These are phyloP conservation scores for Funneliformis mosseae DNA, from an alignment of 192 early-diverging fungal species.

Conservation along the genomic window DNA sequence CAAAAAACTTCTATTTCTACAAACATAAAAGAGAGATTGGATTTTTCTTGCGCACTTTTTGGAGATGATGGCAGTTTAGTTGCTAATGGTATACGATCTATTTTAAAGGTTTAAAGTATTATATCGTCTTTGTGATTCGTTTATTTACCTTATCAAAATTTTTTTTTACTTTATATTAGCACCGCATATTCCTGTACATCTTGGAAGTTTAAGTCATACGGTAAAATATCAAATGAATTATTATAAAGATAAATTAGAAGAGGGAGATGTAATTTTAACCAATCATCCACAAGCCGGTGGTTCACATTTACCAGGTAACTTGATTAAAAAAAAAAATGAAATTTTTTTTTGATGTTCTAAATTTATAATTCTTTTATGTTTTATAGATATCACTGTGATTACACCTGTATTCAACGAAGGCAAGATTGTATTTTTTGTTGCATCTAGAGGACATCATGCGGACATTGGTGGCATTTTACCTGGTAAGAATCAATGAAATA, in stretches of 20 bases:
- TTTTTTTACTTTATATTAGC: constrained; percentile 38
- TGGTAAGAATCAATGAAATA: constrained; percentile 43
- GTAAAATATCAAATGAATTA: constrained; percentile 89
- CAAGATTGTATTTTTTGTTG: constrained; percentile 90
- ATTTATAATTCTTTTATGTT: neutral
- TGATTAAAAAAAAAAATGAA: neutral
- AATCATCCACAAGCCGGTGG: constrained; percentile 97
- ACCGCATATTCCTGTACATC: constrained; percentile 90
- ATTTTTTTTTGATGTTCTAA: neutral
- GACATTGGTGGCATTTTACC: constrained; percentile 91
- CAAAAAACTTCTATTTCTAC: constrained; percentile 95
- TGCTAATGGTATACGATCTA: constrained; percentile 57
- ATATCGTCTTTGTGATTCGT: neutral
- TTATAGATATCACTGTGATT: constrained; percentile 87
- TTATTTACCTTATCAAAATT: neutral
- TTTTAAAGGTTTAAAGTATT: neutral
- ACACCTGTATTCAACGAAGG: constrained; percentile 88
- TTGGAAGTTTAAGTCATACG: constrained; percentile 93
- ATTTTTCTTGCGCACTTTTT: constrained; percentile 97
- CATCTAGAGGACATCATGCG: constrained; percentile 89
- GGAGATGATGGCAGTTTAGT: constrained; percentile 83
- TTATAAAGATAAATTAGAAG: constrained; percentile 64
- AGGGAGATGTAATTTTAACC: constrained; percentile 92
- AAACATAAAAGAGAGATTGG: constrained; percentile 97
- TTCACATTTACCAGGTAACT: constrained; percentile 77